These are phyloP conservation scores for Thalia dealbata DNA, from an alignment of 176 grass and related monocot species.

Conservation along the genomic window DNA sequence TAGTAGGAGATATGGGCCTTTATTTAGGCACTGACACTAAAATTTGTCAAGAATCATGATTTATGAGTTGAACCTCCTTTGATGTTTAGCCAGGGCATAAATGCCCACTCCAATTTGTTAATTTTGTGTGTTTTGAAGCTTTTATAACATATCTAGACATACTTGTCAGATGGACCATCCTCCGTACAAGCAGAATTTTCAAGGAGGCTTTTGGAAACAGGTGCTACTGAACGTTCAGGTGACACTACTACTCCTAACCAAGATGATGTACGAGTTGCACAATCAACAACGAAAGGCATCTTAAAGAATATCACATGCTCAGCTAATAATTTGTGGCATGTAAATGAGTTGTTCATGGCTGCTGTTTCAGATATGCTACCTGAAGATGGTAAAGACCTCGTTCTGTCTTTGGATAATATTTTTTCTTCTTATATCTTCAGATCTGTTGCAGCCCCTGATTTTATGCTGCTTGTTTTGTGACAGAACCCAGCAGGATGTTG, in stretches of 20 bases:
- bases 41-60: not conserved
- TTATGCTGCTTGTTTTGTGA: constrained; percentile 28
- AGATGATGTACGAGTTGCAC: constrained; percentile 22
- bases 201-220: constrained; percentile 46
- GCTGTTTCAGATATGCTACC: constrained; percentile 30
- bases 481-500: constrained; percentile 36
- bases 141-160: not conserved
- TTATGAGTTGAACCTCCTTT: not conserved
- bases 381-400: constrained; percentile 37
- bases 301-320: constrained; percentile 37
- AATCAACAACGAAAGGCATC: constrained; percentile 29
- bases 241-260: constrained; percentile 31
- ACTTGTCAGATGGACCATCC: constrained; percentile 45
- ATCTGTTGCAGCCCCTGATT: not conserved
- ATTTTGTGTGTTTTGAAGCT: not conserved
- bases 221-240: constrained; percentile 54
- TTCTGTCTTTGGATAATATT: constrained; percentile 1
- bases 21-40: not conserved
- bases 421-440: not conserved
- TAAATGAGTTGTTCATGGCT: constrained; percentile 29
- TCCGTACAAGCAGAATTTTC: constrained; percentile 39
- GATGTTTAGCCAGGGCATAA: not conserved
- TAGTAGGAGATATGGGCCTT: not conserved
- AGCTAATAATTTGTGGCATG: constrained; percentile 35
- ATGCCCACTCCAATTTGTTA: not conserved